Percentiles rank a stretch among this genome's conserved stretches.
These are phyloP conservation scores for Aspergillus fructus DNA, from an alignment of 2,329 filamentous ascomycete species.

Conservation along the genomic window DNA sequence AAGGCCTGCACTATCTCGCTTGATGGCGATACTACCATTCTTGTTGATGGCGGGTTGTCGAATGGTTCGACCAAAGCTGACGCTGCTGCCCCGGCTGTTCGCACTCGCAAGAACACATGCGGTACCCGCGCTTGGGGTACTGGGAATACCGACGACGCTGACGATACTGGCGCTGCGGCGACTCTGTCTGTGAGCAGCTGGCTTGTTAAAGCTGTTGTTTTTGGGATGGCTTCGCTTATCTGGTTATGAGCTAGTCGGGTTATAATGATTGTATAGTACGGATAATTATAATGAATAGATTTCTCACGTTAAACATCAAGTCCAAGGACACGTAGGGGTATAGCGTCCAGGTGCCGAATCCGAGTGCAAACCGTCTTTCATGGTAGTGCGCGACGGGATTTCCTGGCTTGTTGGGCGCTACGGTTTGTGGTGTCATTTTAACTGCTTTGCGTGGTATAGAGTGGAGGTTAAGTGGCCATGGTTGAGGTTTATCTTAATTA, in stretches of 20 bases:
- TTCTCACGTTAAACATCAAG: too few relatives aligned
- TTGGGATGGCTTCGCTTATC: too few relatives aligned
- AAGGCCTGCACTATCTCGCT: neutral
- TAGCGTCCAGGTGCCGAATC: neutral
- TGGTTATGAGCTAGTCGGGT: too few relatives aligned
- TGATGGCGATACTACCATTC: neutral
- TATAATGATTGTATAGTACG: too few relatives aligned
- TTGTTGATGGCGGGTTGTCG: slow-evolving; percentile 4
- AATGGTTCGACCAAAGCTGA: slow-evolving; percentile 11
- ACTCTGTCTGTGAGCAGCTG: neutral
- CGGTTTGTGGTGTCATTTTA: neutral
- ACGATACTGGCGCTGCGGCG: too few relatives aligned
- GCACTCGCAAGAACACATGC: neutral
- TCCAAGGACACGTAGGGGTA: too few relatives aligned
- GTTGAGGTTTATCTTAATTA: too few relatives aligned
- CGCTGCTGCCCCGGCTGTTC: neutral
- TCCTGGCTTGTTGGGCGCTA: neutral
- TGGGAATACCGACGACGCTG: neutral
- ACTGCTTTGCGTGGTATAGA: neutral
- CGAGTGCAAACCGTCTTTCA: neutral
- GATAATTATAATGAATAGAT: too few relatives aligned
- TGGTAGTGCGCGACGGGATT: neutral
- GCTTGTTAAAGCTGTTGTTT: neutral
- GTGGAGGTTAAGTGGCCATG: neutral
- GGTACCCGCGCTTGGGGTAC: neutral